Base-by-base conservation (phyloP, 805 yeast genomes). In the Kuraishia borneana region DNA sequence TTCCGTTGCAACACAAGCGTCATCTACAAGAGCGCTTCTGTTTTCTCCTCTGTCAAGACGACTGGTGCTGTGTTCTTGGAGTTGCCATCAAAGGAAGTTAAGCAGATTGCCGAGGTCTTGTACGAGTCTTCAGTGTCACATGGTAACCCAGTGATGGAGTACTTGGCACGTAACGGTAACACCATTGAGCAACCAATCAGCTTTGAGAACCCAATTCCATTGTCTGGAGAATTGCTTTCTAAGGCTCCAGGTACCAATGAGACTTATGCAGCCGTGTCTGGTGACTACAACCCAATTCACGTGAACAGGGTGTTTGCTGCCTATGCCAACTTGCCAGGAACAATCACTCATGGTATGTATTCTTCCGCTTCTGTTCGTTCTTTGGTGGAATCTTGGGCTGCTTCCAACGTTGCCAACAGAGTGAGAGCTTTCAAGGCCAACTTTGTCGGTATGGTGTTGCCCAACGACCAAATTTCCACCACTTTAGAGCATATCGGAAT, bases 281-380 rank as follows among this genome's bases (percentile, higher is more conserved):
- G 97, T 55, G 99, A 92, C 61, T 89, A 73, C 76, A 92, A 92
- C 61, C 98, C 99, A 42, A 92, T 92, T 50, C 99, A 92, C 58
- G 97, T 94, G 40, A 83, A 95, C 23, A 80, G 95, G 55, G 92
- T 85, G 34, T 92, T 92, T 61, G 88, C 98, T 37, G 70, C 76
- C 42, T 92, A 92, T 56, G 97, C 95, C 30, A 76, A 76, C 51
- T 70, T 92, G 53, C 96, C 96, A 39, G 98, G 98, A 46, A 92
- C 97, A 26, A 92, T 92, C 51, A 92, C 98, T 25, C 98, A 94
- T 54, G 99, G 99, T 57, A 94, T 92, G 99, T 94, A 75, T 71
- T 83, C 96, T 16, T 83, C 95, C 54, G 98, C 96, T 41, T 73
- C 94, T 42, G 89, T 88, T 46, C 81, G 98, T 68, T 76, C 94